Conservation (phyloP, 306 rosid species). For the Cyclanthera cordifolia region DNA sequence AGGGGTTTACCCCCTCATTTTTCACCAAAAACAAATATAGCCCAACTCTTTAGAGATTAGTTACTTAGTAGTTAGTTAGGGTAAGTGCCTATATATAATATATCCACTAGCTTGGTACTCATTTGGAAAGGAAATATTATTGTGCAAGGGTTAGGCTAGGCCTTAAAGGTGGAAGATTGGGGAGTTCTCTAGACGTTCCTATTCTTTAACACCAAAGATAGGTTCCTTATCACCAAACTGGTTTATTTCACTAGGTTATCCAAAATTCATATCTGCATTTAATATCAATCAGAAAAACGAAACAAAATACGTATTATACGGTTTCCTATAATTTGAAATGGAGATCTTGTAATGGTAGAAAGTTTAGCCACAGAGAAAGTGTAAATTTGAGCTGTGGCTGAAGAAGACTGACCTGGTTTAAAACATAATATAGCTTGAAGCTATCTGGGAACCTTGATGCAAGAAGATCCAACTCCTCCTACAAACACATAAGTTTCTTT, state of each 20-base stretch:
- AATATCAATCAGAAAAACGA: background rate
- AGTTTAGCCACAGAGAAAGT: background rate
- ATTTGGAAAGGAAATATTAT: too few species aligned
- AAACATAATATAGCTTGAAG: conserved; percentile 59
- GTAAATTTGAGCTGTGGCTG: conserved; percentile 11
- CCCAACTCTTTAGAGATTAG: too few species aligned
- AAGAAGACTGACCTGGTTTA: conserved; percentile 59
- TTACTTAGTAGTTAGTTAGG: too few species aligned
- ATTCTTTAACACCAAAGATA: too few species aligned
- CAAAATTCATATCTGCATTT: background rate
- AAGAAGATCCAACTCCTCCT: conserved; percentile 82
- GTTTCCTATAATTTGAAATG: background rate
- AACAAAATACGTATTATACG: background rate
- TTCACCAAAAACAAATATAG: too few species aligned
- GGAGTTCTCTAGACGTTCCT: too few species aligned
- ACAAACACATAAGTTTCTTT: conserved; percentile 19
- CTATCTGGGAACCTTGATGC: conserved; percentile 52
- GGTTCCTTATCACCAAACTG: background rate
- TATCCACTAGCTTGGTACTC: too few species aligned
- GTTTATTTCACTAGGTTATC: background rate
- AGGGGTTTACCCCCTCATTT: too few species aligned
- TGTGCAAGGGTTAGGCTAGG: too few species aligned
- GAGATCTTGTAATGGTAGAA: background rate
- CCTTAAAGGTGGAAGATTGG: too few species aligned
- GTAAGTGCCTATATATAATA: too few species aligned